These are phyloP conservation scores for Porogramme epimiltina DNA, from an alignment of 1,284 basidiomycete species.

Conservation along the genomic window DNA sequence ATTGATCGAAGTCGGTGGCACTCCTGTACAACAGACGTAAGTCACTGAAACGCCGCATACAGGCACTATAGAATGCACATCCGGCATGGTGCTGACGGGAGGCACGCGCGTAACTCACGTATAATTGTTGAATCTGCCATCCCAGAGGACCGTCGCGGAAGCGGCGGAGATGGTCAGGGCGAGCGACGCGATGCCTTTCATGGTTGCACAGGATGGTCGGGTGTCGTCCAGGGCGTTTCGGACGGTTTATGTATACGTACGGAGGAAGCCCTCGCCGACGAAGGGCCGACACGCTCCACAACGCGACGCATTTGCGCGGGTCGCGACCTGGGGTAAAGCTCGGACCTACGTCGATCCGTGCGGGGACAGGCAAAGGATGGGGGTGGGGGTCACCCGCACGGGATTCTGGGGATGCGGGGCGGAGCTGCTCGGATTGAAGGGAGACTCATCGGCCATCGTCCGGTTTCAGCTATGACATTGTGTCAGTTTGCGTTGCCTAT, in stretches of 20 bases:
- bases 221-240: background rate
- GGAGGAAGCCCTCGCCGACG: conserved; percentile 13
- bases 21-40: conserved; percentile 15
- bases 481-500: background rate
- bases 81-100: too few relatives aligned
- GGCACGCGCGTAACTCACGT: conserved; percentile 16
- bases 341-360: conserved; percentile 26
- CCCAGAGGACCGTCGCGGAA: conserved; percentile 28
- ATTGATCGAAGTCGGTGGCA: conserved; percentile 26
- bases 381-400: conserved; percentile 8
- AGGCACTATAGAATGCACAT: too few relatives aligned
- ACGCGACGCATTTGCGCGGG: conserved; percentile 3
- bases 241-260: conserved; percentile 9
- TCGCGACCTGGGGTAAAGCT: conserved; percentile 17
- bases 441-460: too few relatives aligned
- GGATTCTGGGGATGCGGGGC: conserved; percentile 1
- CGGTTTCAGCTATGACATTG: conserved; percentile 1
- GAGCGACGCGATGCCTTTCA: conserved; percentile 17
- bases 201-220: conserved; percentile 11
- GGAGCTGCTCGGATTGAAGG: background rate
- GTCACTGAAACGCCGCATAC: background rate
- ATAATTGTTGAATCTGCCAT: conserved; percentile 29
- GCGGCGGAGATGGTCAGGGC: conserved; percentile 13
- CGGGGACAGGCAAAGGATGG: conserved; percentile 6
- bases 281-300: conserved; percentile 17